Conservation (phyloP, 2,329 filamentous ascomycete species). For the Clathrospora elynae region DNA sequence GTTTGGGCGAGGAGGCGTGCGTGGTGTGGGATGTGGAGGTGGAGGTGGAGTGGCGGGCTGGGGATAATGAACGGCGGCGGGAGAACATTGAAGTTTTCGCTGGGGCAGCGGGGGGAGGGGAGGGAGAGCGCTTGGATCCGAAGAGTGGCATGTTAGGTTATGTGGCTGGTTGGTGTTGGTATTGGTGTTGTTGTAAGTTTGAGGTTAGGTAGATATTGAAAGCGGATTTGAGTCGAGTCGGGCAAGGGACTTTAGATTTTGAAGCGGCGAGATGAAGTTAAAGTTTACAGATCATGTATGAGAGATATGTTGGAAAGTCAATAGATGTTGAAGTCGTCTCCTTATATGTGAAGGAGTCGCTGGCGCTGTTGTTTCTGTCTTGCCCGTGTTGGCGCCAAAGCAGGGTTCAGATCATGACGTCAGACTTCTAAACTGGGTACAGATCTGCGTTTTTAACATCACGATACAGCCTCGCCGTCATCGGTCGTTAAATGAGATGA, state of each 20-base stretch:
- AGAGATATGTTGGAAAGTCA: background rate
- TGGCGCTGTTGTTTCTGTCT: no score
- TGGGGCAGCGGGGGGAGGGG: slow-evolving; percentile 31
- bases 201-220: no score
- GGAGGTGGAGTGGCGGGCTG: slow-evolving; percentile 30
- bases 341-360: slow-evolving; percentile 8
- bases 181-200: background rate
- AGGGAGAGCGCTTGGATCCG: slow-evolving; percentile 33
- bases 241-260: no score
- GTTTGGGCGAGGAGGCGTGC: slow-evolving; percentile 33
- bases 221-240: no score
- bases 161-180: slow-evolving; percentile 5
- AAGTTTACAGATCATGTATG: background rate
- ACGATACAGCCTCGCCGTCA: slow-evolving; percentile 11
- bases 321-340: background rate
- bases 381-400: no score
- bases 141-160: slow-evolving; percentile 49
- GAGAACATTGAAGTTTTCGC: slow-evolving; percentile 44
- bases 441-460: background rate
- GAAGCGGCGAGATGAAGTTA: background rate
- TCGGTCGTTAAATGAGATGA: slow-evolving; percentile 2
- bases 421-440: slow-evolving; percentile 1
- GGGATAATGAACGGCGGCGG: slow-evolving; percentile 45
- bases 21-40: slow-evolving; percentile 19
- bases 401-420: slow-evolving; percentile 3